A percentile compares a stretch with the other conserved stretches of the same genome.
phyloP scores from a whole-genome alignment of 139 green algal species.

The Tetradesmus obliquus region DNA sequence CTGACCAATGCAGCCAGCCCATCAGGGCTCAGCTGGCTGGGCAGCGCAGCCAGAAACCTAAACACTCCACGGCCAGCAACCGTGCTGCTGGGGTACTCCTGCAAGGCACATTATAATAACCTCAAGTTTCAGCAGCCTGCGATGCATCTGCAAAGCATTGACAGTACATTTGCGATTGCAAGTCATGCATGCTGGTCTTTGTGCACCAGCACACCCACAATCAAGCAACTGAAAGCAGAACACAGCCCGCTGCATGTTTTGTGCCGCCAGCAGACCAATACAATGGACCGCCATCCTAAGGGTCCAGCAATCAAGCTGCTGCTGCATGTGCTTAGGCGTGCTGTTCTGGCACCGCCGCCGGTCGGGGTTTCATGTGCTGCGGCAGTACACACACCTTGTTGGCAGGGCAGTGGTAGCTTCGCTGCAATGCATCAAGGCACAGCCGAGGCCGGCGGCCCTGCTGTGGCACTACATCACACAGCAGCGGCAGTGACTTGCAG shows the following conservation, averaged over 20 bases:
- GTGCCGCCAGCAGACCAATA: not conserved
- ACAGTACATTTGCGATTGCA: no score
- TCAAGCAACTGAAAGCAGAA: no score
- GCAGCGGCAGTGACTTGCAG: not conserved
- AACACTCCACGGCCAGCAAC: not conserved
- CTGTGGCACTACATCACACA: not conserved
- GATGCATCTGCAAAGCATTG: no score
- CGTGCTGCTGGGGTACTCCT: constrained; percentile 5
- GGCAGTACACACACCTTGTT: not conserved
- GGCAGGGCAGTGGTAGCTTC: constrained; percentile 31
- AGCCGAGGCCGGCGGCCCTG: not conserved
- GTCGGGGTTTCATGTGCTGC: no score
- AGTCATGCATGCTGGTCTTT: no score
- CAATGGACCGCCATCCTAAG: no score
- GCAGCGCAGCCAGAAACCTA: not conserved
- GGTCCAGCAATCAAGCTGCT: no score
- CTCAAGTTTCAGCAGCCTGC: not conserved
- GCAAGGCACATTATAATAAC: not conserved
- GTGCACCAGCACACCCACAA: no score
- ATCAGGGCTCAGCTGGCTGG: not conserved
- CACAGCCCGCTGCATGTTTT: no score
- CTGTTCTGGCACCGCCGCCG: no score
- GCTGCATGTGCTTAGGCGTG: no score
- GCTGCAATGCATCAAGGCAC: constrained; percentile 25
- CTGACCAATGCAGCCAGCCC: not conserved